A percentile compares a stretch with the other conserved stretches of the same genome.
Evolutionary conservation across 768 basidiomycete genomes (phyloP).

Genomic region (Tubosaeta sp.): DNA sequence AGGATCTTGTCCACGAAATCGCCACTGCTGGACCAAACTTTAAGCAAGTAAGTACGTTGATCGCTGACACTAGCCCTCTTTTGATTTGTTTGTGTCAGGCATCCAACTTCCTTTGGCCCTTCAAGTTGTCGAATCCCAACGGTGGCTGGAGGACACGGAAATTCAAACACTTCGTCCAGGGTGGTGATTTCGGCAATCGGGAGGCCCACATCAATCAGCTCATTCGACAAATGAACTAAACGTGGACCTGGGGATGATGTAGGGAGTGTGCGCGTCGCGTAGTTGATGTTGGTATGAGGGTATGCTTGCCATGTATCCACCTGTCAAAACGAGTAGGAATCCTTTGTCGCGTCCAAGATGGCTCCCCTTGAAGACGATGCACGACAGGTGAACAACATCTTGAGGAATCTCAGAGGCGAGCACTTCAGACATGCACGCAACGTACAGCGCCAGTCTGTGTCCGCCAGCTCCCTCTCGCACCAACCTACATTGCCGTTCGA

Average conservation of each 20-base stretch:
- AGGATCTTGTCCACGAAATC: conserved; percentile 98
- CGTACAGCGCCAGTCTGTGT: conserved; percentile 28
- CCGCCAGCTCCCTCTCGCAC: conserved; percentile 21
- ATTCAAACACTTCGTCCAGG: conserved; percentile 95
- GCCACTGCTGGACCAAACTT: conserved; percentile 95
- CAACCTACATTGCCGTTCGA: conserved; percentile 44
- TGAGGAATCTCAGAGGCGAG: conserved; percentile 49
- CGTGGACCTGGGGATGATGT: background rate
- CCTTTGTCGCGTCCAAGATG: conserved; percentile 5
- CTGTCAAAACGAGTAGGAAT: conserved; percentile 26
- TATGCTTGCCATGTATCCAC: conserved; percentile 29
- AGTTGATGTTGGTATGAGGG: conserved; percentile 22
- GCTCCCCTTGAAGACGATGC: background rate
- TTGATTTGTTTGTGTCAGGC: conserved; percentile 40
- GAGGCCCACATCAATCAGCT: conserved; percentile 97
- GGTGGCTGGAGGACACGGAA: conserved; percentile 98
- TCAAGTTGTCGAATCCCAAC: conserved; percentile 99
- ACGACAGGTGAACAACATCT: conserved; percentile 28
- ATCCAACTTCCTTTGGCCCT: conserved; percentile 98
- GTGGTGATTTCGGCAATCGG: conserved; percentile 97
- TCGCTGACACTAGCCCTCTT: background rate
- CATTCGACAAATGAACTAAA: conserved; percentile 89
- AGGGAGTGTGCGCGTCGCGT: conserved; percentile 3
- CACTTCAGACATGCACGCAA: conserved; percentile 67
- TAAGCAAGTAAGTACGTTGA: conserved; percentile 72